phyloP scores from a whole-genome alignment of 75 land plant species.

The Picea glauca region DNA sequence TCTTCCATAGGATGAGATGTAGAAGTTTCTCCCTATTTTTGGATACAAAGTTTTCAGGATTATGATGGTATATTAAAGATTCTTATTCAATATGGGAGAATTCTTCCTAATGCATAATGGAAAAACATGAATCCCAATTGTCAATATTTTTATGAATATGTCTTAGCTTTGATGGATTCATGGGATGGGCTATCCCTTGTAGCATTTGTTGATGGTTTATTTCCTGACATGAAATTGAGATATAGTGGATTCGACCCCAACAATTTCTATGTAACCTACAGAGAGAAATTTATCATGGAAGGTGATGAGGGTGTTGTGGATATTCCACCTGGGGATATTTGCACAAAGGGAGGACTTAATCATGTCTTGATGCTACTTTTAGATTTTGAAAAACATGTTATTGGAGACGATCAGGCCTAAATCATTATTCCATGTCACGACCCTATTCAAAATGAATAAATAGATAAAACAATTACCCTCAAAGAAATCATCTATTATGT shows the following conservation, averaged over 20 bases:
- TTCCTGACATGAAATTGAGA: slow-evolving; percentile 92
- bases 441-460: no score
- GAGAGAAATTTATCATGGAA: slow-evolving; percentile 92
- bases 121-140: slow-evolving; percentile 86
- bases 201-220: slow-evolving; percentile 90
- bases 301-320: slow-evolving; percentile 99
- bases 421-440: slow-evolving; percentile 63
- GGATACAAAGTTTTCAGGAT: slow-evolving; percentile 41
- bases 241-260: slow-evolving; percentile 95
- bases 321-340: slow-evolving; percentile 79
- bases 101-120: no score
- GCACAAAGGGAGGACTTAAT: slow-evolving; percentile 85
- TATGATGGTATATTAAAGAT: no score
- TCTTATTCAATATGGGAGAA: no score
- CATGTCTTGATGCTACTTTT: slow-evolving; percentile 99
- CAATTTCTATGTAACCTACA: slow-evolving; percentile 84
- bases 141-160: slow-evolving; percentile 91
- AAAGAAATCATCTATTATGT: slow-evolving; percentile 81
- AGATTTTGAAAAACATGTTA: no score
- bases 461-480: slow-evolving; percentile 76
- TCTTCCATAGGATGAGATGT: slow-evolving; percentile 76
- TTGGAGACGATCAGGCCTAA: slow-evolving; percentile 90
- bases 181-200: slow-evolving; percentile 99
- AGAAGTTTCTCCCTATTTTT: slow-evolving; percentile 94
- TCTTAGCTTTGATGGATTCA: slow-evolving; percentile 94